Base-by-base conservation (phyloP, 2,329 filamentous ascomycete genomes). In the Arthrinium puccinioides region DNA sequence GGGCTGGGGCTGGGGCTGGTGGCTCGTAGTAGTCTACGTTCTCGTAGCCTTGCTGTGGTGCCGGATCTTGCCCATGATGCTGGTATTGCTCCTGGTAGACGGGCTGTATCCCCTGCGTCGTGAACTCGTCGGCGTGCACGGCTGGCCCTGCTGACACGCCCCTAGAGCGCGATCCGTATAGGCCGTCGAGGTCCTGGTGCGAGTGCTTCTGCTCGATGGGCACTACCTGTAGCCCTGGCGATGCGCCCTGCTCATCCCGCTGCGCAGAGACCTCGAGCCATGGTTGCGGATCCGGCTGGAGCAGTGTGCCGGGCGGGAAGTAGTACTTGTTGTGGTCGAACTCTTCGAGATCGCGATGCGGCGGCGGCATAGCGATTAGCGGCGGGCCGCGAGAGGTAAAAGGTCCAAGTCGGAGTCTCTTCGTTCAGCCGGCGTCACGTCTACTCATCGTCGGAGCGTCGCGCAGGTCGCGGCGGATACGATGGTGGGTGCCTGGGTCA, bases 261-360 rank as follows among this genome's bases (percentile, higher is more conserved):
- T 40, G 35, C 19, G 39, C 35, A 11, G 37, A 27, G 9, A 47
- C 45, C 36, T 48, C 46, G 9, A 47, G 37, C 16, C 48, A 34
- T n/a, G 44, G 44, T 23, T 45, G 44, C 4, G 34, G 16, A 10
- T 32, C 24, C 24, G 44, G 41, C 32, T 36, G 31, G 7, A 30
- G 29, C 25, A 50, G 14, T 14, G 29, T 29, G 9, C 33, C 35
- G 9, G 32, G 21, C 2, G 47, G 44, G 9, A 51, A 50, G 32
- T 42, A 38, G 16, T 46, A 50, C 35, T 51, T 50, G 21, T 47
- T 42, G 31, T 38, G 29, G 24, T 50, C 45, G 32, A 45, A 44
- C n/a, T n/a, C n/a, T n/a, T n/a, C n/a, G n/a, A n/a, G n/a, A n/a
- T n/a, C n/a, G n/a, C n/a, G n/a, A n/a, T n/a, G n/a, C n/a, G n/a